Base-by-base conservation (phyloP, 2,329 filamentous ascomycete species). In the Fusarium setosum region DNA sequence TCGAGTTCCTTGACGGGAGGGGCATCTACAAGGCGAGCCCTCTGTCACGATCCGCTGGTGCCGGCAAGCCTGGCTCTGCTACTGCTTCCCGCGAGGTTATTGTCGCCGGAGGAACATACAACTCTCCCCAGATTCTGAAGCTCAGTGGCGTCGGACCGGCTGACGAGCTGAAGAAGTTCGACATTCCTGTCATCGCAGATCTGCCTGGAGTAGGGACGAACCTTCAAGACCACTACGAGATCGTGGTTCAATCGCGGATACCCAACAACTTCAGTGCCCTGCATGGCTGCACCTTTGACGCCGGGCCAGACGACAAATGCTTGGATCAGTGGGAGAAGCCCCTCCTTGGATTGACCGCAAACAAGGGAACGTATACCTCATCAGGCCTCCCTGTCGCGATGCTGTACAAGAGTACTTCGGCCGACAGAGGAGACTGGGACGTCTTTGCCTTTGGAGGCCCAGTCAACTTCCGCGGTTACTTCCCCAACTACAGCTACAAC, bases 201-300 rank as follows among this genome's bases (percentile, higher is more conserved):
- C 78, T 86, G 0, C 86, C 86, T 0, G 87, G 86, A 32, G 87
- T 90, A 4, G 88, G 88, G 13, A 81, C 77, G 9, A 89, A 89
- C 73, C 77, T 90, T 11, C 82, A 87, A 72, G 87, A 90, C 69
- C 84, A 84, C 57, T 85, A 85, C 71, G 84, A 79, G 57, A 35
- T 35, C 15, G 32, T 35, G 40, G 40, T 42, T 17, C 40, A 42
- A 42, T 42, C 40, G 6, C 21, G 15, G 23, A n/a, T 42, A 4
- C 40, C 40, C 13, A 42, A 26, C 21, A n/a, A 42, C 15, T 42
- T 42, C 13, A 17, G 40, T 17, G 12, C 40, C 20, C 40, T 42
- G 7, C 12, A 17, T 9, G 40, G 40, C 21, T 42, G 40, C 40
- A 42, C 40, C 8, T 42, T 42, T 42, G 40, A 7, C 6, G 40